Base-by-base conservation (phyloP, 1,139 yeast genomes). In the Suhomyces bokatorum region DNA sequence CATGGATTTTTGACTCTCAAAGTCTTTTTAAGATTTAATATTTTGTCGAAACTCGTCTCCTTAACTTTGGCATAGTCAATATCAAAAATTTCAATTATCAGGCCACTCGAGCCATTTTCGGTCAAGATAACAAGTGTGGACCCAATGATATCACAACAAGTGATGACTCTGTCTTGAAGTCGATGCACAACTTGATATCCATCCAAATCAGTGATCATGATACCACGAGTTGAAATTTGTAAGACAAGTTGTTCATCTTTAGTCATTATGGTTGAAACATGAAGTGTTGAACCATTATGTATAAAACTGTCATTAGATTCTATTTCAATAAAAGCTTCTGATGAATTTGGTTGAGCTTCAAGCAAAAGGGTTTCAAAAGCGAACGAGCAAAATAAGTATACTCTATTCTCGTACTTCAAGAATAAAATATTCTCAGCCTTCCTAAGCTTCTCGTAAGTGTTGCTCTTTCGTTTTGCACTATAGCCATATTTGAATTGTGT, bases 401-500 rank as follows among this genome's bases (percentile, higher is more conserved):
- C 16, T n/a, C 43, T 45, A 0, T 43, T 58, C 4, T 55, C 49
- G 24, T 54, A 29, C 16, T 53, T 32, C 12, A 61, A 41, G 39
- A 53, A 62, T 37, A 47, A 54, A 31, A 69, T 2, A 3, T 28
- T 30, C 30, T 53, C 52, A 4, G 64, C 64, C 43, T 69, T 69
- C 26, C 73, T 47, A 6, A 70, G 49, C 28, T 57, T 61, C 11
- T 63, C 67, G 49, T 65, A 69, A 0, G 67, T 51, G 26, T 56
- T 60, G 28, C 66, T 57, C 20, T 43, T 46, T 32, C 70, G 59
- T 5, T 55, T 39, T 4, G 55, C 57, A 6, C 53, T 36, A 39
- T 72, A 62, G 0, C 83, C 83, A 30, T 55, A 42, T 40, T 71
- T 61, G 6, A 79, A 52, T 13, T 70, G 74, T 2, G 72, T 64